Percentiles rank a stretch among this genome's conserved stretches.
These are phyloP conservation scores for Capronia epimyces DNA, from an alignment of 2,329 filamentous ascomycete species.

Conservation along the genomic window DNA sequence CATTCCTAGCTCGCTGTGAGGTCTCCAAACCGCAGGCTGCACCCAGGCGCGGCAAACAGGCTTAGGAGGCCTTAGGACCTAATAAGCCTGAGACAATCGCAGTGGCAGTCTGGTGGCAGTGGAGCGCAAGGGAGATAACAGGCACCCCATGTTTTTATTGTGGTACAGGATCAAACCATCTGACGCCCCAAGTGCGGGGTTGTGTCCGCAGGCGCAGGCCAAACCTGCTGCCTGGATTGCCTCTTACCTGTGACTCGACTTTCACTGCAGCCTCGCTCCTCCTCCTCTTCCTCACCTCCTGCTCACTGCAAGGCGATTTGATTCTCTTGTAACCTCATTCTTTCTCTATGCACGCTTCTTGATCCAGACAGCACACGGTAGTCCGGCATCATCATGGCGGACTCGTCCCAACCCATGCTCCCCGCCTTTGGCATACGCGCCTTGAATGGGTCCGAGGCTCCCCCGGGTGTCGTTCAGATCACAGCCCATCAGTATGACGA, in stretches of 20 bases:
- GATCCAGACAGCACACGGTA: not conserved
- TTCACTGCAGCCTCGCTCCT: not conserved
- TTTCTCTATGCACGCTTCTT: not conserved
- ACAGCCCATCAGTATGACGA: slow-evolving; percentile 41
- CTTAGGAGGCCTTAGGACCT: too few relatives aligned
- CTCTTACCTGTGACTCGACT: not conserved
- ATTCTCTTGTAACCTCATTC: not conserved
- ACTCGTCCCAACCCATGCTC: slow-evolving; percentile 12
- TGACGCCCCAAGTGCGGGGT: not conserved
- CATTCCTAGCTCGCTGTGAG: too few relatives aligned
- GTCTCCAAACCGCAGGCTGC: too few relatives aligned
- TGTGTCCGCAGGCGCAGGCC: not conserved
- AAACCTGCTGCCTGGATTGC: not conserved
- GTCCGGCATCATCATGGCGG: slow-evolving; percentile 15
- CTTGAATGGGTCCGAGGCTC: slow-evolving; percentile 19
- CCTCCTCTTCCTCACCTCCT: not conserved
- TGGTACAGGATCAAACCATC: too few relatives aligned
- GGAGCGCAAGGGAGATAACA: not conserved
- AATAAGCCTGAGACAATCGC: too few relatives aligned
- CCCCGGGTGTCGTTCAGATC: slow-evolving; percentile 37
- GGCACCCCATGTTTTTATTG: not conserved
- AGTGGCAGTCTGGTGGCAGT: too few relatives aligned
- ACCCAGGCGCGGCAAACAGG: too few relatives aligned
- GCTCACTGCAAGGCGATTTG: not conserved
- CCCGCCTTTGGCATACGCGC: slow-evolving; percentile 27